Evolutionary conservation across 306 rosid species (phyloP), one percentile per base, ranked within the genome.

Genomic region (Quercus alba): DNA sequence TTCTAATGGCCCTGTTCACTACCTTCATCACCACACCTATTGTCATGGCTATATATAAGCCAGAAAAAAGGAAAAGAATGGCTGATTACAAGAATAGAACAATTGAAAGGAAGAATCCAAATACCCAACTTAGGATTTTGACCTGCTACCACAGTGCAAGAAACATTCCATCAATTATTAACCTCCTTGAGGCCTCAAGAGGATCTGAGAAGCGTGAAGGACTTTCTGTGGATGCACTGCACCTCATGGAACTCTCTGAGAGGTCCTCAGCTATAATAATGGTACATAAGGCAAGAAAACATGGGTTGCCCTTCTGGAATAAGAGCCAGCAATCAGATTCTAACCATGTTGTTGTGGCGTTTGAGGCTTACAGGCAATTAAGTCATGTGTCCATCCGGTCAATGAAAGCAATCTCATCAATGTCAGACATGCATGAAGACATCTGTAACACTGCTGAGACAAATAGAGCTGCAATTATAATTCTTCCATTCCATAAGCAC

Each of bases 401-500:
- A 80, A 94, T 94, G 98, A 90, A 85, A 1, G 94, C 87, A 62
- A 94, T 94, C 75, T 94, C 98, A 62, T 87, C 97, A 0, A 78
- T 91, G 79, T 54, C 92, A 8, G 68, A 74, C 76, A 91, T 94
- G 73, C 97, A 94, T 2, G 94, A 92, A 78, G 98, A 94, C 82
- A 90, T 94, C 17, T 92, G 97, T 61, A 14, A 86, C 19, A 92
- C 91, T 8, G 97, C 98, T 3, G 92, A 87, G 77, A 78, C 79
- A 55, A 91, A 89, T 76, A 80, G 81, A 62, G 92, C 88, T 1
- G 91, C 94, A 21, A 76, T 94, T 56, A 85, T 92, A 31, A 87
- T 94, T 86, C 89, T 94, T 31, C 98, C 97, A 28, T 94, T 89
- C 84, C 98, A 94, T 73, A 90, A 89, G 84, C 97, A 94, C 77